Conservation (phyloP, 345 rosid species). For the Moringa oleifera region DNA sequence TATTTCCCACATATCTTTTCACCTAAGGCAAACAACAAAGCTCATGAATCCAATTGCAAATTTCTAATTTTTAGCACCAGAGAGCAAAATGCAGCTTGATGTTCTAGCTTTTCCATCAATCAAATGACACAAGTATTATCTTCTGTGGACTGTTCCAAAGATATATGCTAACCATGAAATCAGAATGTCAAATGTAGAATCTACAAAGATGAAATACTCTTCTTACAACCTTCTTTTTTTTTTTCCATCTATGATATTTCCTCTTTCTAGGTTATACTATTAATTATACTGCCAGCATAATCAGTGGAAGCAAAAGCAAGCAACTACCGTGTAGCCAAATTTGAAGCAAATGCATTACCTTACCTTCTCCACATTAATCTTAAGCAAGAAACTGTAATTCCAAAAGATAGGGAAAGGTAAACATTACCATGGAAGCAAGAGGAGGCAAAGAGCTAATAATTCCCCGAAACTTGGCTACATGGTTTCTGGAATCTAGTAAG, state of each 20-base stretch:
- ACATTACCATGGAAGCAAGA: slow-evolving; percentile 48
- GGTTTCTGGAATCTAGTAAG: slow-evolving; percentile 17
- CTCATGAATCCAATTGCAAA: neutral
- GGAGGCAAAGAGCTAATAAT: slow-evolving; percentile 47
- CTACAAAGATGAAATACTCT: neutral
- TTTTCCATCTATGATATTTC: too few species aligned
- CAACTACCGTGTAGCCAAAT: neutral
- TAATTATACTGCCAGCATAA: too few species aligned
- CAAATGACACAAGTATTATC: neutral
- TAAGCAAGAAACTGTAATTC: neutral
- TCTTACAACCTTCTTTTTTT: too few species aligned
- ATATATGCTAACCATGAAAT: too few species aligned
- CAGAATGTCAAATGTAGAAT: neutral
- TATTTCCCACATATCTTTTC: slow-evolving; percentile 30
- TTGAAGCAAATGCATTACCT: neutral
- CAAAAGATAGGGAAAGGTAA: slow-evolving; percentile 6
- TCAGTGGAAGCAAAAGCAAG: neutral
- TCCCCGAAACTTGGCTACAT: slow-evolving; percentile 33
- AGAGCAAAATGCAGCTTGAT: neutral
- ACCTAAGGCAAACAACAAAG: slow-evolving; percentile 30
- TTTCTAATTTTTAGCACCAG: neutral
- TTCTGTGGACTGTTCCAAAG: too few species aligned
- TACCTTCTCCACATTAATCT: too few species aligned
- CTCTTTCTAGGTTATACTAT: too few species aligned
- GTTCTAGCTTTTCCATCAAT: neutral